Base-by-base conservation (phyloP, 441 rosid genomes). In the Eruca vesicaria region DNA sequence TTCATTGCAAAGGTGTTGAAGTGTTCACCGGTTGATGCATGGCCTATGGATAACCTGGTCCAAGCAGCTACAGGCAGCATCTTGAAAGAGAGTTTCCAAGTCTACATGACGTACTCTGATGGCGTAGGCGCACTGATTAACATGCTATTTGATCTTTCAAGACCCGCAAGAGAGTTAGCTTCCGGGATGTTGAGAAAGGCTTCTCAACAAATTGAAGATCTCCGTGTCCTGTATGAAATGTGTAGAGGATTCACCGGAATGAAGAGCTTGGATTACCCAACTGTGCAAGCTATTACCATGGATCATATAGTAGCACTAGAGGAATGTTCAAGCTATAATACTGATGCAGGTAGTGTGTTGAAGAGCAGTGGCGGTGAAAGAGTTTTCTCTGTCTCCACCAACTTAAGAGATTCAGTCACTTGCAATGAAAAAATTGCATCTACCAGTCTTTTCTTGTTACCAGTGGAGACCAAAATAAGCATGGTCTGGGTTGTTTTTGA, bases 21-120 rank as follows among this genome's bases (percentile, higher is more conserved):
- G 48, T 87, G 90, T 73, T 82, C 82, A 65, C 84, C 82, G n/a
- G 31, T 56, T 11, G 18, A 73, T 72, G 64, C 66, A 9, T 68
- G 66, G 45, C 79, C 80, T 11, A 63, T 56, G 21, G 71, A 81
- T 64, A 83, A 80, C 63, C 70, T 87, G 36, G 87, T 82, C 62
- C 87, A 82, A 66, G 92, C 88, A 38, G 89, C 91, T 62, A 82
- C 85, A 66, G 71, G 80, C 62, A 87, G 84, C 77, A 90, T 86
- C 80, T 81, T 92, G 83, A 92, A 86, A 77, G 97, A 92, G 74
- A 92, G 96, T 83, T 92, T 92, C 82, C 92, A 86, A 80, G 94
- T 92, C n/a, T 87, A 87, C 82, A 66, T 15, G 21, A 81, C 85
- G 2, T 84, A 82, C 31, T 58, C 81, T 11, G 91, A 88, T 79